Conservation (phyloP, 2,329 filamentous ascomycete genomes). For the Ceratocystis eucalypticola region DNA sequence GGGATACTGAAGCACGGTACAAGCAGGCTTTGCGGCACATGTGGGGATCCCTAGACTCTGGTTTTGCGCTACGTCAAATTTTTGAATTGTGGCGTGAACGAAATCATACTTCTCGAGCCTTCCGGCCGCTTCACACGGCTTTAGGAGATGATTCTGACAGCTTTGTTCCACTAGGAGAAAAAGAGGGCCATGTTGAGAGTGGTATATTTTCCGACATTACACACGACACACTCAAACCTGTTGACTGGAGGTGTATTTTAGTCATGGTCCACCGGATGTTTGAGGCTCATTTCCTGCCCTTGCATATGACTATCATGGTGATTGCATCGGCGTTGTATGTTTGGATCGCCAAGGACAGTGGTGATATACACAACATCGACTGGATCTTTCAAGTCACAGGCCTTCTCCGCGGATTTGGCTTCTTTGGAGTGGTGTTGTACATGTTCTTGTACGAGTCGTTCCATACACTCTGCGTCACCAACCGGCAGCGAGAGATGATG, state of each 20-base stretch:
- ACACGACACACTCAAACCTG: slow-evolving; percentile 37
- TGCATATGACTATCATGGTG: slow-evolving; percentile 52
- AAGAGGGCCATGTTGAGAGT: slow-evolving; percentile 34
- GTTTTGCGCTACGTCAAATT: slow-evolving; percentile 47
- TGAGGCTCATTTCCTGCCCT: slow-evolving; percentile 58
- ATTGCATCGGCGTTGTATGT: slow-evolving; percentile 48
- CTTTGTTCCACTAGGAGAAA: slow-evolving; percentile 34
- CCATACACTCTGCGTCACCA: slow-evolving; percentile 46
- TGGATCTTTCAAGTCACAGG: slow-evolving; percentile 50
- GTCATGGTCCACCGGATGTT: slow-evolving; percentile 54
- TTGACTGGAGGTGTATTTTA: slow-evolving; percentile 42
- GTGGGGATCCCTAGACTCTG: slow-evolving; percentile 61
- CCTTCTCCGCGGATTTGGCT: slow-evolving; percentile 45
- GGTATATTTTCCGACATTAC: slow-evolving; percentile 44
- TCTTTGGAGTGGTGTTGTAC: slow-evolving; percentile 49
- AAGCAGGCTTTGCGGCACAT: slow-evolving; percentile 61
- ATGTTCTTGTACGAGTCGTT: slow-evolving; percentile 55
- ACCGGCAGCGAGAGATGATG: slow-evolving; percentile 52
- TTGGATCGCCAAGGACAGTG: slow-evolving; percentile 37
- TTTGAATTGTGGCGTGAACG: slow-evolving; percentile 45
- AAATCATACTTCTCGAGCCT: slow-evolving; percentile 41
- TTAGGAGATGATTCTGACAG: slow-evolving; percentile 30
- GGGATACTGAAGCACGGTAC: slow-evolving; percentile 52
- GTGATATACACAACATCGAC: slow-evolving; percentile 39
- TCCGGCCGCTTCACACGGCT: slow-evolving; percentile 42